phyloP scores from a whole-genome alignment of 208 protist species.

The Trypanosoma conorhini region DNA sequence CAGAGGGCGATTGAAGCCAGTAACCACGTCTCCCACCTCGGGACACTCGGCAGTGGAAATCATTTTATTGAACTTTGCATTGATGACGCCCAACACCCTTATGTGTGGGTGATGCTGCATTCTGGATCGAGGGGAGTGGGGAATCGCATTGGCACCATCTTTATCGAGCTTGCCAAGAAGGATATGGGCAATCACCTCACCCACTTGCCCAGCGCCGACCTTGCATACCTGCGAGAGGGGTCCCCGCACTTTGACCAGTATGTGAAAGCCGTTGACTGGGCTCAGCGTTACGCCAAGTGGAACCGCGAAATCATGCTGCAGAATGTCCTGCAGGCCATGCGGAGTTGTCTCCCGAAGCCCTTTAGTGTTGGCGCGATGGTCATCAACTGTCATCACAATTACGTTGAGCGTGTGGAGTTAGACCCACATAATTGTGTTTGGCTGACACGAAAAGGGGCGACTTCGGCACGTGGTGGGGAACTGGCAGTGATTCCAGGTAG shows the following conservation, averaged over 20 bases:
- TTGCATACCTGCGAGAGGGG: slow-evolving; percentile 84
- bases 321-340: slow-evolving; percentile 57
- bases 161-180: slow-evolving; percentile 83
- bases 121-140: slow-evolving; percentile 88
- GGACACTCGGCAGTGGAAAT: slow-evolving; percentile 89
- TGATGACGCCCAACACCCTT: slow-evolving; percentile 33
- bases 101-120: slow-evolving; percentile 93
- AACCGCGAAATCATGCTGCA: slow-evolving; percentile 89
- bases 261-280: slow-evolving; percentile 82
- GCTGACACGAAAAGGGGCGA: slow-evolving; percentile 89
- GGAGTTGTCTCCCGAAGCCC: slow-evolving; percentile 27
- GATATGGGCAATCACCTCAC: slow-evolving; percentile 66
- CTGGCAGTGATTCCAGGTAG: slow-evolving; percentile 88
- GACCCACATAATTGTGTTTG: slow-evolving; percentile 52
- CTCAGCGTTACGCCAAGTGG: slow-evolving; percentile 71
- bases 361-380: slow-evolving; percentile 51
- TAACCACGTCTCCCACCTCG: slow-evolving; percentile 87
- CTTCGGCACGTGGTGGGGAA: slow-evolving; percentile 66
- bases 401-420: slow-evolving; percentile 54
- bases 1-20: slow-evolving; percentile 44
- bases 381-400: slow-evolving; percentile 94
- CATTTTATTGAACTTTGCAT: slow-evolving; percentile 93
- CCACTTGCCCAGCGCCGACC: slow-evolving; percentile 57
- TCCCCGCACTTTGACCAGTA: slow-evolving; percentile 84
- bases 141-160: slow-evolving; percentile 82